Base-by-base conservation (phyloP, 2,329 filamentous ascomycete genomes). In the Paracorniculantispora psalliotae region DNA sequence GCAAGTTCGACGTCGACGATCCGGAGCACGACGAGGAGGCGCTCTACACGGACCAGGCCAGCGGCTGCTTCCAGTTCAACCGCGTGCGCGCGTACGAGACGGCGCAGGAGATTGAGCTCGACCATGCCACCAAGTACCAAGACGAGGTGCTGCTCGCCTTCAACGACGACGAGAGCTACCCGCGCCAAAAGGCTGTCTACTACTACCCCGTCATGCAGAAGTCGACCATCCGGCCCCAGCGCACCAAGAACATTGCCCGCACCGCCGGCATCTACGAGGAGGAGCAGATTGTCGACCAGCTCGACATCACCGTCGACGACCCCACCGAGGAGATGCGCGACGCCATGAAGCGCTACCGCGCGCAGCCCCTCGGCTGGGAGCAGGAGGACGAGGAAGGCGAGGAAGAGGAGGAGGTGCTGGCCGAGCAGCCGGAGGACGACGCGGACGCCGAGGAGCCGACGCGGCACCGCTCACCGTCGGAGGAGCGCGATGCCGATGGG, bases 131-230 rank as follows among this genome's bases (percentile, higher is more conserved):
- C 57, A 87, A 87, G 72, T 88, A 87, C 69, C 77, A 81, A 63
- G 80, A 88, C 62, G 85, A 89, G 70, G 75, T 88, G 35, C 78
- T 87, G 59, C 72, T 89, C 28, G 78, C 82, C 2, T 80, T 81
- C 66, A 79, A 83, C 64, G 79, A 84, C 62, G 80, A 81, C 62
- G 79, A 72, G 25, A 66, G 72, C 51, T 77, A 79, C 62, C 78
- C 78, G 53, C 71, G 74, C 59, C 78, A 83, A 63, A 83, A 82
- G 69, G 85, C 79, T 7, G 82, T 81, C 13, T 88, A 86, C 70
- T 89, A 88, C 72, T 89, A 88, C 65, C 86, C 86, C 4, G 79
- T 89, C 62, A 82, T 88, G 73, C 84, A 88, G 70, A 81, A 83
- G 57, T 83, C 79, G 49, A 78, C 79, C 23, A 83, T 89, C 66